These are phyloP conservation scores for Striga asiatica DNA, from an alignment of 257 asterid species.

Conservation along the genomic window DNA sequence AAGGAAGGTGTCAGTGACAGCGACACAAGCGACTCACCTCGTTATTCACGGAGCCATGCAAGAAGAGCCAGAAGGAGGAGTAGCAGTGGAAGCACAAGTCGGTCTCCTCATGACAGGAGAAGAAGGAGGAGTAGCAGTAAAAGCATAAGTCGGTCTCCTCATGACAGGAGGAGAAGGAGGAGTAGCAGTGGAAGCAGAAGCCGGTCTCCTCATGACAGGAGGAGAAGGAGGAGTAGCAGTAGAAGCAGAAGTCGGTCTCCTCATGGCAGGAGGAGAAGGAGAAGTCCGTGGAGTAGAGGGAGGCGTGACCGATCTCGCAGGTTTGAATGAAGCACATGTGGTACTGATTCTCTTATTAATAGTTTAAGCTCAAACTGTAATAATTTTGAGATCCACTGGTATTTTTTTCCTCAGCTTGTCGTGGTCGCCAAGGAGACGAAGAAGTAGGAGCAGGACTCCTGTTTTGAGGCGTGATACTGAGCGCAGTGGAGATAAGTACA, in stretches of 20 bases:
- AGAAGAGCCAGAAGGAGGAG: conserved; percentile 51
- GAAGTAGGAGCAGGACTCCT: conserved; percentile 75
- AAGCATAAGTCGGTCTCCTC: conserved; percentile 80
- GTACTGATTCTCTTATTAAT: background rate
- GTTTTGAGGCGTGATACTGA: conserved; percentile 34
- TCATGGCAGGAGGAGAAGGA: conserved; percentile 54
- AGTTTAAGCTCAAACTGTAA: background rate
- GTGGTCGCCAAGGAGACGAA: conserved; percentile 57
- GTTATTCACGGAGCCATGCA: conserved; percentile 29
- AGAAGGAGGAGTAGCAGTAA: conserved; percentile 47
- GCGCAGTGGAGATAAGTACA: conserved; percentile 32
- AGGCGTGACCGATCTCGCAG: conserved; percentile 74
- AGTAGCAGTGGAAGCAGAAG: conserved; percentile 68
- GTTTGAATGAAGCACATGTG: conserved; percentile 22
- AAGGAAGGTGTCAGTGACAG: conserved; percentile 76
- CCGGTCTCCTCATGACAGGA: conserved; percentile 62
- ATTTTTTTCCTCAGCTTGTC: conserved; percentile 52
- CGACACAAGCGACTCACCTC: conserved; percentile 57
- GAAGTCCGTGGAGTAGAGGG: conserved; percentile 65
- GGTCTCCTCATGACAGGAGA: conserved; percentile 62
- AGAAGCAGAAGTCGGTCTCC: conserved; percentile 81
- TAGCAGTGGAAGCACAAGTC: conserved; percentile 70
- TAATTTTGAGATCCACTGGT: conserved; percentile 10
- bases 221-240: conserved; percentile 48
- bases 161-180: conserved; percentile 47